Base-by-base conservation (phyloP, 2,329 filamentous ascomycete genomes). In the Talaromyces verruculosus region DNA sequence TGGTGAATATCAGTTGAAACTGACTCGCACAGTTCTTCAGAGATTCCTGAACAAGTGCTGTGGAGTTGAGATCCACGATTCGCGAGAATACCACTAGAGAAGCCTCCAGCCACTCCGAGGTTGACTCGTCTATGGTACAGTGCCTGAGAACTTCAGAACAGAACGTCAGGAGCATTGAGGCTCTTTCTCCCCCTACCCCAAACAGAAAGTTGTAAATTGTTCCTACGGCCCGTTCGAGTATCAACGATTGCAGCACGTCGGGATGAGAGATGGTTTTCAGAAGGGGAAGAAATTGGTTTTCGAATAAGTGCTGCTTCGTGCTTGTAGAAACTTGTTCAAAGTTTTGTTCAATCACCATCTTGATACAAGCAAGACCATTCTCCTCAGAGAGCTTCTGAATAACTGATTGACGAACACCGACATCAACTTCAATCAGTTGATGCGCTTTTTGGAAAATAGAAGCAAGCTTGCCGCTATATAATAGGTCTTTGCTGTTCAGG, bases 181-280 rank as follows among this genome's bases (percentile, higher is more conserved):
- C 77, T 67, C 78, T 76, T 8, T 67, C 71, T 35, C 81, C 81
- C 47, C 72, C 72, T n/a, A 72, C 61, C 2, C 81, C 81, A 63
- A 77, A 83, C 6, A 84, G 69, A 68, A 78, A 77, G 37, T 78
- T 82, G 72, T 79, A 82, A 30, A 84, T 78, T 1, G 76, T 81
- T 19, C 76, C 78, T 8, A 83, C 71, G 1, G 76, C 71, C 13
- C 73, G 72, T 67, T 83, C 79, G 3, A 83, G 68, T 2, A 83
- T 71, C 17, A 81, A 65, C 0, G 81, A 83, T 5, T 74, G 74
- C 28, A 81, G 68, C 1, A 84, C 74, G 43, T 79, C 74, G 0
- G 75, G 71, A 67, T 82, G 73, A 0, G 80, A 77, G 33, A 84
- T 73, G 5, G 74, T 77, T 57, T 74, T 69, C 41, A 83, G 72